Evolutionary conservation across 2,329 filamentous ascomycete species (phyloP).

Genomic region (Metarhizium rileyi): DNA sequence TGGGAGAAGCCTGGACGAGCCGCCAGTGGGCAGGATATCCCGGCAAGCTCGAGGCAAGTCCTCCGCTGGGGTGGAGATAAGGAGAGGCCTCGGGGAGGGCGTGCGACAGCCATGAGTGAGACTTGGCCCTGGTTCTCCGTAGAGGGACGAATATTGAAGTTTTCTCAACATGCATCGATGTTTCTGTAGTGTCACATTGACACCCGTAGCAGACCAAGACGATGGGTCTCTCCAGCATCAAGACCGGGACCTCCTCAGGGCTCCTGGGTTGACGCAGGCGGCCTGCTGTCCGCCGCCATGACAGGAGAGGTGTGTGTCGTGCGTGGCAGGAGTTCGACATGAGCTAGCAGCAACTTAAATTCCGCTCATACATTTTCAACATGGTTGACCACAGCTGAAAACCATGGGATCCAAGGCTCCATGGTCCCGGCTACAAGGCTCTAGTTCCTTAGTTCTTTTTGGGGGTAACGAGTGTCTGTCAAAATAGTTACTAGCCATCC

Average conservation of each 20-base stretch:
- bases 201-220: slow-evolving; percentile 5
- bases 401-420: background rate
- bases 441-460: too few species aligned
- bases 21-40: slow-evolving; percentile 5
- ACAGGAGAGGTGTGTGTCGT: background rate
- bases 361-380: background rate
- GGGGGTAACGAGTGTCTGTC: too few species aligned
- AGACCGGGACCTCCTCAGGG: background rate
- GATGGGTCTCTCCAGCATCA: background rate
- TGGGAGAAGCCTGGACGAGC: slow-evolving; percentile 18
- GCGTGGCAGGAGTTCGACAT: background rate
- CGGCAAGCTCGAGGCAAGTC: background rate
- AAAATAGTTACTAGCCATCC: too few species aligned
- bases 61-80: background rate
- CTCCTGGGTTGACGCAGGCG: background rate
- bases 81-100: background rate
- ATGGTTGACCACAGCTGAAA: background rate
- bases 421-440: too few species aligned
- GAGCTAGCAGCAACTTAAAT: background rate
- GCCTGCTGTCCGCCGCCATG: background rate
- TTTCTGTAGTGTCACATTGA: slow-evolving; percentile 6
- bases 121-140: background rate
- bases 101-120: background rate
- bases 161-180: background rate
- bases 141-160: background rate